Evolutionary conservation across 2,329 filamentous ascomycete species (phyloP), one percentile per base, ranked within the genome.

Genomic region (Dactylellina parvicollis): DNA sequence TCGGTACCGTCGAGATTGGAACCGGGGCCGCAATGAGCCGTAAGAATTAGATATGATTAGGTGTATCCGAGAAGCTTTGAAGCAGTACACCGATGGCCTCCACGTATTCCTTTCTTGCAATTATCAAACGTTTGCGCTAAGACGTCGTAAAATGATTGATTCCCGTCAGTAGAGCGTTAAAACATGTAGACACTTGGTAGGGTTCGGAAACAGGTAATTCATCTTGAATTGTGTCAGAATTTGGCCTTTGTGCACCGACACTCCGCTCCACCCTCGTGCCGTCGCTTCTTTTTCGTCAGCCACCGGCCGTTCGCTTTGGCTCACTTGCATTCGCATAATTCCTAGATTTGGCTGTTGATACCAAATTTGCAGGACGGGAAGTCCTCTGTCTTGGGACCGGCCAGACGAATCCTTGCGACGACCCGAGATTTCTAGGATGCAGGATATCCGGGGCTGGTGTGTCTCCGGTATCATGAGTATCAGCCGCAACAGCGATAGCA

Each of bases 1-100:
- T 72, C 67, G 67, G 57, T 62, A 72, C 67, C 59, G 28, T 57
- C 50, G 61, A 71, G 59, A 72, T 72, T 71, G 44, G 54, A 36
- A 44, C 56, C 49, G 47, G 64, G 56, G 47, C 65, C 49, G 47
- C 30, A 26, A 56, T 26, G 30, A 12, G 24, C 30, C 40, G 26
- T 32, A 34, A 54, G 49, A 20, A 20, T n/a, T 47, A 32, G 55
- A 44, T 30, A 60, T 18, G 55, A 28, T 2, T 16, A 28, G 47
- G 24, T 22, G 16, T 28, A 32, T 54, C 44, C 42, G 18, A 40
- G 24, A 42, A 14, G 24, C 34, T 7, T n/a, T 38, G 3, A n/a
- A 7, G 34, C 34, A 57, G 5, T 14, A 20, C n/a, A 12, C 1
- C 36, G 4, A 38, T 24, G n/a, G n/a, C 10, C 8, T 22, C 22